Conservation (phyloP, 148 eudicot genomes). For the Rhododendron henanense region DNA sequence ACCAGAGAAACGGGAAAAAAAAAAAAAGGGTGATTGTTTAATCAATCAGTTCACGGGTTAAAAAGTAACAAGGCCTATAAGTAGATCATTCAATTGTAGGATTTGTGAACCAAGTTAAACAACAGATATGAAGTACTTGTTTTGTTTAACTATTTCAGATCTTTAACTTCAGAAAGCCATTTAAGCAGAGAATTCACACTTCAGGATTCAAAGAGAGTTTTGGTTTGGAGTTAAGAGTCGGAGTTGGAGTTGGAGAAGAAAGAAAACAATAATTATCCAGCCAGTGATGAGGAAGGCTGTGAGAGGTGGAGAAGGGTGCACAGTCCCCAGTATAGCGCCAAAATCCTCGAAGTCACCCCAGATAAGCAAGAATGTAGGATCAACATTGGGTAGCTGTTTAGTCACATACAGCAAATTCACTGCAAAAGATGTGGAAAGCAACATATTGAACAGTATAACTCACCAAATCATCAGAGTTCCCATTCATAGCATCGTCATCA, state of each 20-base stretch:
- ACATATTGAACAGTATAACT: constrained; percentile 17
- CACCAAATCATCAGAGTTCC: constrained; percentile 40
- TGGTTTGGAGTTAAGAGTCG: not conserved
- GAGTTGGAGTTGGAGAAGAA: not conserved
- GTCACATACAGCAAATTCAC: constrained; percentile 6
- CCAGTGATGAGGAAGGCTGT: not conserved
- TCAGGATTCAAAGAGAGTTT: not conserved
- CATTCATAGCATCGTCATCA: constrained; percentile 47
- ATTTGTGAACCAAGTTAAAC: not conserved
- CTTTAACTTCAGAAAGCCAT: not conserved
- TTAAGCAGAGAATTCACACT: not conserved
- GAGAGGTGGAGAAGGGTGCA: not conserved
- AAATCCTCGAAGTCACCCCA: not conserved
- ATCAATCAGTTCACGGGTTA: not conserved
- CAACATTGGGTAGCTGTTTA: not conserved
- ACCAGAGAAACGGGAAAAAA: not conserved
- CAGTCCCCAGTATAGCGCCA: not conserved
- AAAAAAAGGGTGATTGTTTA: not conserved
- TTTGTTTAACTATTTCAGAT: not conserved
- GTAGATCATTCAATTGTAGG: not conserved
- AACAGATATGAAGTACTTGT: not conserved
- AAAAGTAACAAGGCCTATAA: not conserved
- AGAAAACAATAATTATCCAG: not conserved
- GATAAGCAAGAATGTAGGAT: not conserved
- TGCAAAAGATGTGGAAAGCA: not conserved